A percentile compares a stretch with the other conserved stretches of the same genome.
Conservation (phyloP, 2,329 filamentous ascomycete species). For the Colletotrichum magnum region DNA sequence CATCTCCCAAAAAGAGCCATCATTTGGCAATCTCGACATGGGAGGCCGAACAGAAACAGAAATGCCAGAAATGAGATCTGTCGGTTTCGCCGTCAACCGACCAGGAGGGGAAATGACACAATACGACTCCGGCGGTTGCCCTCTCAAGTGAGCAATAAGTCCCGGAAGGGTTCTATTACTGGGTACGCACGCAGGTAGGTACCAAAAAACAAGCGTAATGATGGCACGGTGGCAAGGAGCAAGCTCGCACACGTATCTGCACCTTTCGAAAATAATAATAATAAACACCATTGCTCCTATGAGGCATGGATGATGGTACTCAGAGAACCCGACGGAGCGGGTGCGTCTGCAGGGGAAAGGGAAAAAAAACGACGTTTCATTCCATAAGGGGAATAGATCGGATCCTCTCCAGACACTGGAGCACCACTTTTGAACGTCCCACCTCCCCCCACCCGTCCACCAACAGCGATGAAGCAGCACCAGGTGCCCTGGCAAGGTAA, state of each 20-base stretch:
- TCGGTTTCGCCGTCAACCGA: constrained; percentile 25
- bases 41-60: constrained; percentile 17
- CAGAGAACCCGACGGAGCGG: constrained; percentile 27
- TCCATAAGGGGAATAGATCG: constrained; percentile 28
- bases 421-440: background rate
- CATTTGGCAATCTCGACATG: constrained; percentile 31
- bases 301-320: background rate
- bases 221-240: too few species aligned
- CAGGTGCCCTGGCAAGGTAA: constrained; percentile 14
- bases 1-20: constrained; percentile 14
- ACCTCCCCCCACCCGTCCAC: constrained; percentile 21
- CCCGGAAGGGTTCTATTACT: background rate
- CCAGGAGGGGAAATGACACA: constrained; percentile 33
- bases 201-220: too few species aligned
- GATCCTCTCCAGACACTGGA: background rate
- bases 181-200: background rate
- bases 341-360: constrained; percentile 28
- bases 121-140: constrained; percentile 25
- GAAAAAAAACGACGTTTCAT: constrained; percentile 18
- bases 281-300: too few species aligned
- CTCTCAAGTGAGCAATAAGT: background rate
- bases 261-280: too few species aligned
- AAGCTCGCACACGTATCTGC: too few species aligned
- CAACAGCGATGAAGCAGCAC: constrained; percentile 30
- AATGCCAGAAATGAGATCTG: constrained; percentile 14